Base-by-base conservation (phyloP, 2,329 filamentous ascomycete genomes). In the Alternaria triticimaculans region DNA sequence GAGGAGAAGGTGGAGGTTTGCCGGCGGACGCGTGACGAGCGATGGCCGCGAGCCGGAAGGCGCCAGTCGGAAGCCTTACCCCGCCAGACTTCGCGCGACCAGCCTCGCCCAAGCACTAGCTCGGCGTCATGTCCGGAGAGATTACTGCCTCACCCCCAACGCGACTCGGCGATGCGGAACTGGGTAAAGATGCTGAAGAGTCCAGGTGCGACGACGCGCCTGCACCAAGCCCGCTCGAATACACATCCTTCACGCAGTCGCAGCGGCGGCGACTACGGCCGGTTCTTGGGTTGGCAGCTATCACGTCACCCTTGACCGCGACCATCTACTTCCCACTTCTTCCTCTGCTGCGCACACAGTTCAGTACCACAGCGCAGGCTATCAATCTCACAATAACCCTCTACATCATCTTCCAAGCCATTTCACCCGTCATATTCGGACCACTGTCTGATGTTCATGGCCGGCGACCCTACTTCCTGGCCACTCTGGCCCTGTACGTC, bases 1-100 rank as follows among this genome's bases (percentile, higher is more conserved):
- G 62, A 63, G 61, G 53, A 50, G 58, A 61, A 61, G 23, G 12
- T 49, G 41, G 58, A 11, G 37, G 48, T 41, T 57, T 57, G 15
- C 26, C 58, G 26, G 53, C 12, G 48, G 3, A 14, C 37, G 37
- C 37, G 37, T 41, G 14, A n/a, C 25, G 26, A 23, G 11, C 21
- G 1, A 20, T 14, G 28, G 45, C 30, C n/a, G 30, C 30, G 30
- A 15, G 44, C 18, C 44, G 14, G 26, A 23, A 45, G 44, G 14
- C 15, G 30, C n/a, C 18, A 9, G 30, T 11, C 43, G 43, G 33
- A 48, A 46, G 54, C 43, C 6, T 37, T 53, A 53, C 49, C 49
- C 49, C 20, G 20, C 49, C 9, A 11, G 10, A 41, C 49, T 18
- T 37, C 49, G 28, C 30, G 20, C 49, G 8, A 7, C 49, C 49